phyloP scores from a whole-genome alignment of 2,329 filamentous ascomycete genomes.

The Fusarium robinianum region DNA sequence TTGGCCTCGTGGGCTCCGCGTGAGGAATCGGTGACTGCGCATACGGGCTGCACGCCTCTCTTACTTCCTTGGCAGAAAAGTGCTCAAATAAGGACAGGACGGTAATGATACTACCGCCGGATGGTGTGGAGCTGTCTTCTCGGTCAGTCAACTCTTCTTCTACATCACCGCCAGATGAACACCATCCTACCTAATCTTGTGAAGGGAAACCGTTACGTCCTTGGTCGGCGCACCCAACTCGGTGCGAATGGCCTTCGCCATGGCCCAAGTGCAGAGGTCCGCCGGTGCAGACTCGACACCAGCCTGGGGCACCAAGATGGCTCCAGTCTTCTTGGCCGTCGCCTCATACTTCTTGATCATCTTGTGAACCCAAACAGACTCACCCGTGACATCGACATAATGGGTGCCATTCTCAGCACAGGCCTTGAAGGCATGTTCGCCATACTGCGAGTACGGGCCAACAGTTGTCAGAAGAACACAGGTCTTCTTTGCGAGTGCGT shows the following conservation, averaged over 20 bases:
- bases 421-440: conserved; percentile 63
- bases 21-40: conserved; percentile 61
- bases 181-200: conserved; percentile 45
- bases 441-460: conserved; percentile 61
- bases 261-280: conserved; percentile 61
- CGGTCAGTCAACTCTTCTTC: conserved; percentile 9
- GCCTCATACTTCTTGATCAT: conserved; percentile 66
- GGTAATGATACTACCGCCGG: conserved; percentile 72
- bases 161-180: neutral
- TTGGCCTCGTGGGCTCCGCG: conserved; percentile 36
- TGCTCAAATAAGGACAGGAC: conserved; percentile 62
- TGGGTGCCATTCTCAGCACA: conserved; percentile 67
- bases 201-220: conserved; percentile 58
- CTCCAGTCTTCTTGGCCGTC: conserved; percentile 57
- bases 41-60: conserved; percentile 54
- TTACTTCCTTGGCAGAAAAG: conserved; percentile 55
- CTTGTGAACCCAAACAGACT: conserved; percentile 59
- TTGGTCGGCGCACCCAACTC: conserved; percentile 54
- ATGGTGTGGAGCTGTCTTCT: conserved; percentile 47
- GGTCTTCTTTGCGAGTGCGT: conserved; percentile 58
- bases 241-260: conserved; percentile 56
- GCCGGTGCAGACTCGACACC: conserved; percentile 66
- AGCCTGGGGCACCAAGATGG: conserved; percentile 64
- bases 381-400: conserved; percentile 67
- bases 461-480: conserved; percentile 62